These are phyloP conservation scores for Phytophthora pisi DNA, from an alignment of 352 stramenopile species.

Conservation along the genomic window DNA sequence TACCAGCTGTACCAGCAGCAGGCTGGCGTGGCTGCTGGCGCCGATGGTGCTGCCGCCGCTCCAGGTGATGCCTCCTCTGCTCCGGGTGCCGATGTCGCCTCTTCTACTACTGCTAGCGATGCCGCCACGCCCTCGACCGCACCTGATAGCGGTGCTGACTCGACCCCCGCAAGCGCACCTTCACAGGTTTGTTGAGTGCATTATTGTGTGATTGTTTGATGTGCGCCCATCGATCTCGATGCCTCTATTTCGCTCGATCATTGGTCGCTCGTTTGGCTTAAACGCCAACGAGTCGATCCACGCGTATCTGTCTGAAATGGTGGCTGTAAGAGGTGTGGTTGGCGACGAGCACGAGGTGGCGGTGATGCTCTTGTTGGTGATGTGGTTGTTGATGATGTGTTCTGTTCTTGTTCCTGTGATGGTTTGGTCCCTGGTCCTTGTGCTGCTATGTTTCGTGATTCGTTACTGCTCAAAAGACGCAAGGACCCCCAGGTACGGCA, in stretches of 20 bases:
- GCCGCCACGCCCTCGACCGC: conserved; percentile 18
- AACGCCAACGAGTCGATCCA: conserved; percentile 13
- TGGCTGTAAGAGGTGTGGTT: conserved; percentile 7
- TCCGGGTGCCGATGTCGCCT: background rate
- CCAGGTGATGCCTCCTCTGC: background rate
- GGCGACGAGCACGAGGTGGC: conserved; percentile 29
- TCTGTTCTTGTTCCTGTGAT: conserved; percentile 31
- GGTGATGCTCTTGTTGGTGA: conserved; percentile 39
- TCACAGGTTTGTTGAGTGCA: conserved; percentile 75
- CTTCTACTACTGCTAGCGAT: conserved; percentile 13
- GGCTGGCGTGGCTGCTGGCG: conserved; percentile 28
- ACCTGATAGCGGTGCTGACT: conserved; percentile 12
- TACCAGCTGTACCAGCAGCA: conserved; percentile 82
- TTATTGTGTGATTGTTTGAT: conserved; percentile 38
- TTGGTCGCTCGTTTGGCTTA: conserved; percentile 11
- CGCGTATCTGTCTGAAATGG: conserved; percentile 10
- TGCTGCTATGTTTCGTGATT: conserved; percentile 37
- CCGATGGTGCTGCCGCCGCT: conserved; percentile 14
- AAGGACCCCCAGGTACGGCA: conserved; percentile 68
- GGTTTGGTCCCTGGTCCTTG: conserved; percentile 32
- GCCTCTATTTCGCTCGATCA: conserved; percentile 28
- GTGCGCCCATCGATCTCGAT: conserved; percentile 32
- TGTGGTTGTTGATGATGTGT: conserved; percentile 50
- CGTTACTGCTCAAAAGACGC: conserved; percentile 46
- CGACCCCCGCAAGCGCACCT: conserved; percentile 19